phyloP scores from a whole-genome alignment of 2,329 filamentous ascomycete species.

The Monosporascus sp. region DNA sequence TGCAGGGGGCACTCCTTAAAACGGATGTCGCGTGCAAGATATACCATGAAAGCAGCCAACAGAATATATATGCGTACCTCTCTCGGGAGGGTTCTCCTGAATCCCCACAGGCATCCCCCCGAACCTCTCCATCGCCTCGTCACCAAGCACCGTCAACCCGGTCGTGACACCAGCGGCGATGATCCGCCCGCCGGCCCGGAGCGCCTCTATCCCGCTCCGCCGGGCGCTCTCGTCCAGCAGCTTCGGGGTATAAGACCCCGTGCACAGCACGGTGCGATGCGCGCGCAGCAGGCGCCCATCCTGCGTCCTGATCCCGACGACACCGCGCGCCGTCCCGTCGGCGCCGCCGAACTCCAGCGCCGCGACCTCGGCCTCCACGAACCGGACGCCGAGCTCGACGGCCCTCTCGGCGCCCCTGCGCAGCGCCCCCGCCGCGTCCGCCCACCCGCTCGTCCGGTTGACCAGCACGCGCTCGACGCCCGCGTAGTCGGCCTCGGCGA shows the following conservation, averaged over 20 bases:
- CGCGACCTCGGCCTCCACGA: constrained; percentile 39
- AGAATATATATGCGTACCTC: constrained; percentile 10
- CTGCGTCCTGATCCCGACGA: constrained; percentile 36
- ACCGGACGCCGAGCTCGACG: constrained; percentile 44
- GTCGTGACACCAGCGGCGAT: constrained; percentile 46
- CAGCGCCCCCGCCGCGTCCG: constrained; percentile 47
- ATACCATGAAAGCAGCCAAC: neutral
- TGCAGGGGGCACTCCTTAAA: no score
- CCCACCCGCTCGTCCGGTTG: constrained; percentile 52
- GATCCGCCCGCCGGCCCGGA: constrained; percentile 41
- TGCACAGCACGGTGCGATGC: constrained; percentile 27
- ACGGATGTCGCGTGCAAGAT: neutral
- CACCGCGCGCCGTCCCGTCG: constrained; percentile 8
- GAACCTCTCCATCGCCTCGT: constrained; percentile 11
- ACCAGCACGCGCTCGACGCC: constrained; percentile 47
- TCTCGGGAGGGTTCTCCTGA: constrained; percentile 17
- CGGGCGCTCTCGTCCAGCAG: constrained; percentile 38
- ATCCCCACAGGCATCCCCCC: constrained; percentile 20
- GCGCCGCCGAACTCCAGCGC: constrained; percentile 34
- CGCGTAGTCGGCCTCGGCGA: constrained; percentile 47
- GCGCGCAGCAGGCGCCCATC: constrained; percentile 33
- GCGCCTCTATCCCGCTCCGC: constrained; percentile 33
- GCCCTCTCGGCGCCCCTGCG: constrained; percentile 40
- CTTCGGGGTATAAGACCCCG: constrained; percentile 40
- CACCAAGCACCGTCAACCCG: constrained; percentile 18